These are phyloP conservation scores for Botrytis elliptica DNA, from an alignment of 2,329 filamentous ascomycete genomes.

Conservation along the genomic window DNA sequence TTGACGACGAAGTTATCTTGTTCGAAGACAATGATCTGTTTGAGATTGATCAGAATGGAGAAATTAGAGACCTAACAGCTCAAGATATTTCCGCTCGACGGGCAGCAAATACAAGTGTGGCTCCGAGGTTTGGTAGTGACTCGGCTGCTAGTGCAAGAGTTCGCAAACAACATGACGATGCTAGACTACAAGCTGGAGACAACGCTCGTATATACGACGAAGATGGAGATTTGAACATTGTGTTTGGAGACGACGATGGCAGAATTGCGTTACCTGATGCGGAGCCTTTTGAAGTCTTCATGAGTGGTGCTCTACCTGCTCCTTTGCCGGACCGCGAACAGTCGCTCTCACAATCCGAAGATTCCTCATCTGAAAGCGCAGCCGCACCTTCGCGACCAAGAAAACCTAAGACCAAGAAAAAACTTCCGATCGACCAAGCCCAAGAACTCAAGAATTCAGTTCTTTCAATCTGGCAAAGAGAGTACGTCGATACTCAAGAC, in stretches of 20 bases:
- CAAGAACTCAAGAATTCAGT: slow-evolving; percentile 56
- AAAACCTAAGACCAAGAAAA: slow-evolving; percentile 40
- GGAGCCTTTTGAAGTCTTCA: slow-evolving; percentile 33
- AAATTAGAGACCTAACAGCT: slow-evolving; percentile 49
- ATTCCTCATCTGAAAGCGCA: slow-evolving; percentile 42
- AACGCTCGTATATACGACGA: slow-evolving; percentile 12
- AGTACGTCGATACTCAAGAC: slow-evolving; percentile 62
- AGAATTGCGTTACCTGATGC: slow-evolving; percentile 36
- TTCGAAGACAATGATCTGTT: slow-evolving; percentile 46
- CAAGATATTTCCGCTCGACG: slow-evolving; percentile 30
- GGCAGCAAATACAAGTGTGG: slow-evolving; percentile 18
- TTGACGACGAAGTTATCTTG: slow-evolving; percentile 34
- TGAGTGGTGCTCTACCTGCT: slow-evolving; percentile 33
- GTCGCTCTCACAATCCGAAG: slow-evolving; percentile 26
- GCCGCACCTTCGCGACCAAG: slow-evolving; percentile 41
- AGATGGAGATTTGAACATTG: slow-evolving; percentile 36
- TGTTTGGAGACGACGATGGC: slow-evolving; percentile 40
- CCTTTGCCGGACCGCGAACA: slow-evolving; percentile 28
- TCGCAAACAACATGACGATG: slow-evolving; percentile 46
- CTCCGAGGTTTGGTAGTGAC: slow-evolving; percentile 35
- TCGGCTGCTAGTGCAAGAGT: slow-evolving; percentile 43
- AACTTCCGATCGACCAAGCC: slow-evolving; percentile 47
- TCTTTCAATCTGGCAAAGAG: slow-evolving; percentile 54
- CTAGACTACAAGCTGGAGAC: slow-evolving; percentile 34
- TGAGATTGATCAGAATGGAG: slow-evolving; percentile 60